phyloP scores from a whole-genome alignment of 2,329 filamentous ascomycete genomes.

The Herpotrichia juniperi region DNA sequence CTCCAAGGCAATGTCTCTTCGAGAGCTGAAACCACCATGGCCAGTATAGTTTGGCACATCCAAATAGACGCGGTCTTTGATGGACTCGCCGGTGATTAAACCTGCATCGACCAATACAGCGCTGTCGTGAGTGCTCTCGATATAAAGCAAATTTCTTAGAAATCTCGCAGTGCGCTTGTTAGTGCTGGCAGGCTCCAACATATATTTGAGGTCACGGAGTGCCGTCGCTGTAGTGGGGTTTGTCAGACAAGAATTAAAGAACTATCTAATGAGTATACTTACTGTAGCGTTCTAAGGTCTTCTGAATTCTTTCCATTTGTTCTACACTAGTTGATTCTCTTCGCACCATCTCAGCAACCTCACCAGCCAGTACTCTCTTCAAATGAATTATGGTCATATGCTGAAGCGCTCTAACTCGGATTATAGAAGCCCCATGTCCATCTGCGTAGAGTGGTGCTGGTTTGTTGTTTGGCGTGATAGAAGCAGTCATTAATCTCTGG shows the following conservation, averaged over 20 bases:
- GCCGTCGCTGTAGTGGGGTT: too few relatives aligned
- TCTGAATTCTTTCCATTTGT: not conserved
- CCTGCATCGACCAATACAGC: too few relatives aligned
- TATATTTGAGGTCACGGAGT: too few relatives aligned
- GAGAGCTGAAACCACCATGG: too few relatives aligned
- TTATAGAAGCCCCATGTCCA: not conserved
- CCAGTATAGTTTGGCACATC: too few relatives aligned
- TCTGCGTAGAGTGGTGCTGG: not conserved
- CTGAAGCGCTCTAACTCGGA: not conserved
- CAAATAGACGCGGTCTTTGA: too few relatives aligned
- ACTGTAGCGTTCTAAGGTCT: not conserved
- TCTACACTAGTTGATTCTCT: not conserved
- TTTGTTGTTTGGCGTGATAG: not conserved
- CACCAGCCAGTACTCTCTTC: not conserved
- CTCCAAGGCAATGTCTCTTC: not conserved
- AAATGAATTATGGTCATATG: constrained; percentile 1
- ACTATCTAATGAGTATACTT: not conserved
- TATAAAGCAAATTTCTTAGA: too few relatives aligned
- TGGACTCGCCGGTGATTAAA: too few relatives aligned
- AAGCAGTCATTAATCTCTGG: not conserved
- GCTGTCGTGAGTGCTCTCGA: too few relatives aligned
- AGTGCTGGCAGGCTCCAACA: too few relatives aligned
- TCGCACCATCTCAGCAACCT: not conserved
- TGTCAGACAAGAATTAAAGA: too few relatives aligned
- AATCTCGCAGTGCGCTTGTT: too few relatives aligned